Base-by-base conservation (phyloP, 2,329 filamentous ascomycete species). In the Phialophora expanda region DNA sequence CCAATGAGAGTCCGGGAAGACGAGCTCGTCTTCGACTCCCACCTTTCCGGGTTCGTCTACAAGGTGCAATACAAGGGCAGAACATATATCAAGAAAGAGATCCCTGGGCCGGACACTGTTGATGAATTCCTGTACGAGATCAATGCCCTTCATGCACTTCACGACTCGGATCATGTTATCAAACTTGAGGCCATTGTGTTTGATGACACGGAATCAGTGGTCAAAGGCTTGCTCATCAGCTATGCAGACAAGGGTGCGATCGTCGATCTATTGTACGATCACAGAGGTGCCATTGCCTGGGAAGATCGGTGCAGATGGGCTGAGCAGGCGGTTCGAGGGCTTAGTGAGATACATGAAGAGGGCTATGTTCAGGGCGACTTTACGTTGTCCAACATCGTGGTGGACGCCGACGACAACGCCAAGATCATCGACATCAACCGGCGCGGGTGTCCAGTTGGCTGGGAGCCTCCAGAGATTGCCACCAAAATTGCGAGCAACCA, bases 341-440 rank as follows among this genome's bases (percentile, higher is more conserved):
- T 99, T 2, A 89, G 91, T 0, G 93, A 97, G 73, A 94, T 99
- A 32, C 95, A 99, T 74, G 94, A 98, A 77, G 89, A 92, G 24
- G 95, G 95, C 4, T 98, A 96, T 76, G 95, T 99, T 11, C 95
- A 99, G 75, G 95, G 95, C 26, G 95, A 99, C 75, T 97, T 99
- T 71, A 99, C 95, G 0, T 83, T 99, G 30, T 97, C 93, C 4
- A 99, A 99, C 75, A 96, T 99, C 70, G 95, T 99, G 67, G 90
- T 99, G 73, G 92, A 98, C 76, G 84, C 85, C 12, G 80, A 90
- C 51, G 89, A 93, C 74, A 86, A 97, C 74, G 95, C 94, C 8
- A 94, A 96, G 74, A 98, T 99, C 71, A 99, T 99, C 75, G 95
- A 99, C 78, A 97, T 99, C 80, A 99, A 99, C 79, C 86, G 95